Conservation (phyloP, 345 rosid genomes). For the Orychophragmus violaceus region DNA sequence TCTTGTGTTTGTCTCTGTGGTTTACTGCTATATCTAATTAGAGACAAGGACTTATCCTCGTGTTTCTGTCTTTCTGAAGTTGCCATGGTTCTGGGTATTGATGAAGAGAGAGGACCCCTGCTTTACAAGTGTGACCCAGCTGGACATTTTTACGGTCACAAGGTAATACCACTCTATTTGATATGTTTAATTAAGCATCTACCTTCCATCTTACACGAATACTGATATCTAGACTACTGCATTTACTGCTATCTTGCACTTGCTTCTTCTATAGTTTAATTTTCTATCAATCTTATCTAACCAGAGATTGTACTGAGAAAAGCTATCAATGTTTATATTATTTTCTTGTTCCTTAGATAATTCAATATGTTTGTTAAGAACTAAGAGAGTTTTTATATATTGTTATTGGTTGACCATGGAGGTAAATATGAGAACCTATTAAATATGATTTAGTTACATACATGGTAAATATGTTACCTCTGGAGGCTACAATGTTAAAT, state of each 20-base stretch:
- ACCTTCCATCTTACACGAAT: not conserved
- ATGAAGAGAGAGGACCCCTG: conserved; percentile 89
- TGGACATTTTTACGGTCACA: conserved; percentile 96
- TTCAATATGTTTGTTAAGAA: not conserved
- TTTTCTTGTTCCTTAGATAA: not conserved
- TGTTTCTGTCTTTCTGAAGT: conserved; percentile 39
- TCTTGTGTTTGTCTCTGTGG: not conserved
- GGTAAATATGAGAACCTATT: not conserved
- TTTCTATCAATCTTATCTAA: not conserved
- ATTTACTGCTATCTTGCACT: not conserved
- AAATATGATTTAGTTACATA: not conserved
- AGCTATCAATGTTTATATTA: not conserved
- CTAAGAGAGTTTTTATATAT: not conserved
- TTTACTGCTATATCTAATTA: not conserved
- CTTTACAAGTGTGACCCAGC: conserved; percentile 99
- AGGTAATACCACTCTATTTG: conserved; percentile 40
- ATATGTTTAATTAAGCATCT: not conserved
- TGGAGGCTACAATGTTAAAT: not conserved
- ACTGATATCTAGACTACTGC: not conserved
- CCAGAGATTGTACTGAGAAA: not conserved
- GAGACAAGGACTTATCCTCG: not conserved
- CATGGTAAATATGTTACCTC: not conserved
- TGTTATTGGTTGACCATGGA: not conserved
- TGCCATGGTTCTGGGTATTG: conserved; percentile 96
- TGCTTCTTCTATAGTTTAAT: not conserved